Percentiles rank a stretch among this genome's conserved stretches.
Evolutionary conservation across 176 grass and related monocot genomes (phyloP).

Genomic region (Lolium multiflorum): DNA sequence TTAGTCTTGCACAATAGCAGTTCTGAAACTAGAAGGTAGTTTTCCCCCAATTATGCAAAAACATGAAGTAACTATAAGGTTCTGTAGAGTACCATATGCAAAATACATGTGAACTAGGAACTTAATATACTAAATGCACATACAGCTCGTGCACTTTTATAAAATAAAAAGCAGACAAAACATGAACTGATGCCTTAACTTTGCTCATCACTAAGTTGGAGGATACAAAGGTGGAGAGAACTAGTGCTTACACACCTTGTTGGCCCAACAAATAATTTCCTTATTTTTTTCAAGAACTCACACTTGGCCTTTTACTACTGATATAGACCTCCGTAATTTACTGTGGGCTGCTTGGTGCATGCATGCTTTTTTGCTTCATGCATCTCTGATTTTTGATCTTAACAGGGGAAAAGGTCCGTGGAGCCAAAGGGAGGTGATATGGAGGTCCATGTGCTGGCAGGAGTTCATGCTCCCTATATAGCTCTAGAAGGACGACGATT

Average conservation of each 20-base stretch:
- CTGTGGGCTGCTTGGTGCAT: too few relatives aligned
- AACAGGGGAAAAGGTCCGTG: too few relatives aligned
- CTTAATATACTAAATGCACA: neutral
- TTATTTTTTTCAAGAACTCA: neutral
- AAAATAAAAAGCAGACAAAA: neutral
- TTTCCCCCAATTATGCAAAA: neutral
- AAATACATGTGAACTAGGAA: neutral
- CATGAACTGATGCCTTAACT: neutral
- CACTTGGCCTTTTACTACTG: too few relatives aligned
- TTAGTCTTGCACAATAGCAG: neutral
- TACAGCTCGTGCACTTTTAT: neutral
- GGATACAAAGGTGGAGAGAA: neutral
- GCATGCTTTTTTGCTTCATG: too few relatives aligned
- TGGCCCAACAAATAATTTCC: neutral
- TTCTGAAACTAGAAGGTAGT: neutral
- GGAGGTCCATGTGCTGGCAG: too few relatives aligned
- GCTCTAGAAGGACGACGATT: too few relatives aligned
- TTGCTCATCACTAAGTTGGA: neutral
- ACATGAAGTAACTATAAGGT: neutral
- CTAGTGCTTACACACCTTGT: neutral
- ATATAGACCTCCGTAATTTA: too few relatives aligned
- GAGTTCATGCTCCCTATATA: too few relatives aligned
- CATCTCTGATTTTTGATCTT: too few relatives aligned
- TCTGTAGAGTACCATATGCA: neutral
- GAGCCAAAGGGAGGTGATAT: too few relatives aligned